Conservation (phyloP, 1,139 yeast species). For the Trichomonascaceae sp. region DNA sequence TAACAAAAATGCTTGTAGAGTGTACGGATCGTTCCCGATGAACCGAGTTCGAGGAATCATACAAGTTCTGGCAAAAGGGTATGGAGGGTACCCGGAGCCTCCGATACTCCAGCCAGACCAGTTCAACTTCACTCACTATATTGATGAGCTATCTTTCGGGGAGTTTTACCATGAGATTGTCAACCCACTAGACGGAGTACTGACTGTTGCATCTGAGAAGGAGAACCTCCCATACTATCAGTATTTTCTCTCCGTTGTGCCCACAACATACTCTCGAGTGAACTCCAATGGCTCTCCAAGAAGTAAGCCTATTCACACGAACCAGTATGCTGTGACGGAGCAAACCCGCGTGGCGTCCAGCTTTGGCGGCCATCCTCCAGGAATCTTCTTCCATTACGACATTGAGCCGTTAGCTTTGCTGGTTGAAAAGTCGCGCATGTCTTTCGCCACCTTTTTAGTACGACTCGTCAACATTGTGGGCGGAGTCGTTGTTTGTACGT, state of each 20-base stretch:
- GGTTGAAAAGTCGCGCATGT: slow-evolving; percentile 56
- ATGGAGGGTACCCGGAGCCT: slow-evolving; percentile 25
- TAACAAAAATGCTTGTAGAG: slow-evolving; percentile 72
- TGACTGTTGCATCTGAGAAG: slow-evolving; percentile 24
- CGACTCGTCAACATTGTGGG: slow-evolving; percentile 72
- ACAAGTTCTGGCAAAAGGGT: slow-evolving; percentile 68
- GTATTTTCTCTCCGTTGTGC: slow-evolving; percentile 71
- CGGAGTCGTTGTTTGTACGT: slow-evolving; percentile 43
- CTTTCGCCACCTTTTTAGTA: slow-evolving; percentile 67
- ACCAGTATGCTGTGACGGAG: slow-evolving; percentile 74
- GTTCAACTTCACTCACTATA: slow-evolving; percentile 70
- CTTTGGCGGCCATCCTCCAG: slow-evolving; percentile 35
- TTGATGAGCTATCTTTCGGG: slow-evolving; percentile 84
- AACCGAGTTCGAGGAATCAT: slow-evolving; percentile 79
- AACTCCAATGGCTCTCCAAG: slow-evolving; percentile 34
- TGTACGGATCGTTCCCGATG: slow-evolving; percentile 77
- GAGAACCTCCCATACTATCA: slow-evolving; percentile 27
- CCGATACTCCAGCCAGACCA: slow-evolving; percentile 25
- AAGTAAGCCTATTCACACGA: slow-evolving; percentile 50
- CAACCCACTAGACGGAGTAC: slow-evolving; percentile 63
- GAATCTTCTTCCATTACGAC: slow-evolving; percentile 71
- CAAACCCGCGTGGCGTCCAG: slow-evolving; percentile 19
- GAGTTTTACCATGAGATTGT: slow-evolving; percentile 74
- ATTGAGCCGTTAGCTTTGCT: slow-evolving; percentile 75
- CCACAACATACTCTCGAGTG: slow-evolving; percentile 53